Percentiles rank a stretch among this genome's conserved stretches.
Evolutionary conservation across 257 asterid genomes (phyloP).

Genomic region (Salvia miltiorrhiza): DNA sequence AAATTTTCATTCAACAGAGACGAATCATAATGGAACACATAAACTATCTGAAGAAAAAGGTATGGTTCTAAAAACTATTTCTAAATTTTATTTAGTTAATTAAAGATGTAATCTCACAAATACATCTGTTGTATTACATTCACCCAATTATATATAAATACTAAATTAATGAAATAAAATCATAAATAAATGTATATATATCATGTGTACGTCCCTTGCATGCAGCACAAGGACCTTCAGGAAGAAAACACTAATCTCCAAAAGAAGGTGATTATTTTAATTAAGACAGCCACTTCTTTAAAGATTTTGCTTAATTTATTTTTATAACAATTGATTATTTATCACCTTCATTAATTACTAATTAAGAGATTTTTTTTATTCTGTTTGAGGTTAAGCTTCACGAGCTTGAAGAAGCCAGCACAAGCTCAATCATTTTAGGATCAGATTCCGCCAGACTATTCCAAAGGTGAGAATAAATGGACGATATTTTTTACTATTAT

Average conservation of each 20-base stretch:
- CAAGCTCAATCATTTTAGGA: slow-evolving; percentile 29
- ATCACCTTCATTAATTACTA: not conserved
- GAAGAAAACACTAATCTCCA: slow-evolving; percentile 55
- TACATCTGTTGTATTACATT: not conserved
- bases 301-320: not conserved
- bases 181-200: not conserved
- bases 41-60: slow-evolving; percentile 45
- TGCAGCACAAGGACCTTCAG: slow-evolving; percentile 56
- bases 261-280: slow-evolving; percentile 37
- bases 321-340: not conserved
- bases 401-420: slow-evolving; percentile 31
- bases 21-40: slow-evolving; percentile 43
- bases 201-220: not conserved
- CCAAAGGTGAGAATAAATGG: slow-evolving; percentile 5
- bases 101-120: not conserved
- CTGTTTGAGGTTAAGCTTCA: slow-evolving; percentile 28
- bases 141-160: too few relatives aligned
- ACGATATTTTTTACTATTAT: not conserved
- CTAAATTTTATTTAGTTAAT: not conserved
- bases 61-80: not conserved
- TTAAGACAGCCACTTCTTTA: not conserved
- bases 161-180: not conserved
- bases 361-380: not conserved
- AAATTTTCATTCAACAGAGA: slow-evolving; percentile 27
- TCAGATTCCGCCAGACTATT: slow-evolving; percentile 22